Evolutionary conservation across 2,329 filamentous ascomycete genomes (phyloP), one percentile per base, ranked within the genome.

Genomic region (Fusarium sp.): DNA sequence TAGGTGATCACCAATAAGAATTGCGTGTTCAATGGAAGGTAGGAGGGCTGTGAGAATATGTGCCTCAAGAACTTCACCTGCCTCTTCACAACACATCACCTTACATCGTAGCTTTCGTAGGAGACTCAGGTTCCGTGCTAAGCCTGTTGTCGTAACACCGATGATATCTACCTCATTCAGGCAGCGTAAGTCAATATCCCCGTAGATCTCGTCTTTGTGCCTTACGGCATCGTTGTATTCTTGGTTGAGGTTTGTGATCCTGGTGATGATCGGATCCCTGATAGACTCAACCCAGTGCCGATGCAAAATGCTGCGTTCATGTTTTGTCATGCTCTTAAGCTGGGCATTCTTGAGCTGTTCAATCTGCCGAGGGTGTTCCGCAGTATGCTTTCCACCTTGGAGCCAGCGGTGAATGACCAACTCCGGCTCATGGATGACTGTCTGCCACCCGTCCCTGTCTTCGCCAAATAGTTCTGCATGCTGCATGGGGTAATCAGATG

Each of bases 41-140:
- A 90, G 78, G 6, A 92, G 74, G 0, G 89, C 83, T 0, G 87
- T 86, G 2, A 92, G 74, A 4, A 86, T 79, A 61, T 92, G 89
- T 0, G 86, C 81, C 73, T 92, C 90, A 33, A 92, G 79, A 0
- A 92, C 86, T 65, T 92, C 89, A 0, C 85, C 90, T 3, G 90
- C 90, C 71, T 92, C 90, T 73, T 92, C 90, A 34, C 87, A 90
- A 1, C 92, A 74, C 16, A 92, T 75, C 0, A 91, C 83, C 62
- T 90, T 89, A 33, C 80, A 78, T 8, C 77, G 72, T 3, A 90
- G 62, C 9, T 81, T 80, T 9, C 82, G 80, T 0, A 91, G 77
- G 2, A 86, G 67, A 0, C 80, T 75, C 0, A 88, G 75, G 16
- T 86, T 83, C 20, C 79, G 77, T 0, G 88, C 88, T 12, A 47